Conservation (phyloP, 768 basidiomycete species). For the Scleroderma citrinum region DNA sequence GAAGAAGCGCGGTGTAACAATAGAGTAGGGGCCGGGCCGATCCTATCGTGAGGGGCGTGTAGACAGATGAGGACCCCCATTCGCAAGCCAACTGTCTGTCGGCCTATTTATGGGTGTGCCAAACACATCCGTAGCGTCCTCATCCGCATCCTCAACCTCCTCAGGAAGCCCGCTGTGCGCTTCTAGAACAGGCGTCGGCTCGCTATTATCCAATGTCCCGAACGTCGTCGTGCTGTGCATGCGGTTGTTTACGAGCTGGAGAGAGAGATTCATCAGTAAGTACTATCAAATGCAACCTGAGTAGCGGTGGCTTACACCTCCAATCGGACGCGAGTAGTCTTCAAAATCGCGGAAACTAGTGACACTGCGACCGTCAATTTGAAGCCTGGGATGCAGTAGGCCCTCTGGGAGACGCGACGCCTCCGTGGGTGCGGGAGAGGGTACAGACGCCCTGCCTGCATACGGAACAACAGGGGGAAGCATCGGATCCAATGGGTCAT, state of each 20-base stretch:
- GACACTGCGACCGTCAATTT: conserved; percentile 16
- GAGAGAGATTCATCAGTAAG: background rate
- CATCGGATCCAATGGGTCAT: background rate
- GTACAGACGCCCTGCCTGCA: background rate
- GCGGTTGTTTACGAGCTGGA: conserved; percentile 24
- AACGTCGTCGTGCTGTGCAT: conserved; percentile 30
- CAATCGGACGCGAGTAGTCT: conserved; percentile 29
- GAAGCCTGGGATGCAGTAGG: conserved; percentile 26
- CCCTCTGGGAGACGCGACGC: conserved; percentile 21
- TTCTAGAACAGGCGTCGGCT: conserved; percentile 8
- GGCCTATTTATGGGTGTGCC: conserved; percentile 3
- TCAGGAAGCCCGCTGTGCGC: background rate
- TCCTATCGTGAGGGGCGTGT: background rate
- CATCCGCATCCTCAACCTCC: background rate
- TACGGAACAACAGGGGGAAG: conserved; percentile 3
- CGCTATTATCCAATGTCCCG: conserved; percentile 21
- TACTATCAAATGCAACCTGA: background rate
- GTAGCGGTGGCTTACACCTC: conserved; percentile 17
- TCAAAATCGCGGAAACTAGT: conserved; percentile 28
- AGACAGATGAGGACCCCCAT: background rate
- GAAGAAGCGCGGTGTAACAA: no score
- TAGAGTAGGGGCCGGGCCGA: no score
- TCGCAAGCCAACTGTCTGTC: conserved; percentile 9
- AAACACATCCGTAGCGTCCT: conserved; percentile 6
- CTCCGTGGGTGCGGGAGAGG: conserved; percentile 24